A percentile compares a stretch with the other conserved stretches of the same genome.
phyloP scores from a whole-genome alignment of 164 flowering plant species.

The Magnolia changhungtana region DNA sequence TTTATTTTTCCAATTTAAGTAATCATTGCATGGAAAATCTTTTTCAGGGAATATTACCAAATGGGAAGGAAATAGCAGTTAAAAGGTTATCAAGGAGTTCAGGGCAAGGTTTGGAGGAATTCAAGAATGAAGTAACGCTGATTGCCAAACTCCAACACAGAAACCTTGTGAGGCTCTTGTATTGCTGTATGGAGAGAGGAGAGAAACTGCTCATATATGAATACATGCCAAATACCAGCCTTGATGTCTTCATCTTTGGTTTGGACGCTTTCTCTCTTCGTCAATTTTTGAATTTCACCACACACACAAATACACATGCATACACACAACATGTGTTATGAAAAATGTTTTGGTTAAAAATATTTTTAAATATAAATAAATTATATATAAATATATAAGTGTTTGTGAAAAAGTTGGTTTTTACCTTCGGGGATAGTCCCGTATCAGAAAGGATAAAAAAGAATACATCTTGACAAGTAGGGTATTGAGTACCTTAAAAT shows the following conservation, averaged over 20 bases:
- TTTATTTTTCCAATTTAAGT: background rate
- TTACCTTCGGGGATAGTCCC: no score
- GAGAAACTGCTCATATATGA: constrained; percentile 33
- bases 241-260: constrained; percentile 29
- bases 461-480: no score
- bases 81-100: constrained; percentile 19
- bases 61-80: constrained; percentile 26
- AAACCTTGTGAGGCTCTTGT: constrained; percentile 31
- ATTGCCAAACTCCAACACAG: constrained; percentile 28
- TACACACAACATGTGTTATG: no score
- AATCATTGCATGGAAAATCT: background rate
- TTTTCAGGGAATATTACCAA: constrained; percentile 15
- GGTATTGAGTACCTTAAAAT: no score
- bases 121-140: constrained; percentile 17
- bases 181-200: constrained; percentile 18
- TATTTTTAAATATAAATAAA: no score
- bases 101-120: constrained; percentile 16
- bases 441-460: no score
- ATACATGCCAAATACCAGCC: constrained; percentile 26
- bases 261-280: background rate
- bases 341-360: no score
- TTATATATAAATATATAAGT: no score
- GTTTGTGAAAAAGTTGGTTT: no score
- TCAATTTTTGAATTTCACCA: no score
- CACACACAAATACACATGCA: no score